Base-by-base conservation (phyloP, 2,329 filamentous ascomycete genomes). In the Diaporthe ampelina region DNA sequence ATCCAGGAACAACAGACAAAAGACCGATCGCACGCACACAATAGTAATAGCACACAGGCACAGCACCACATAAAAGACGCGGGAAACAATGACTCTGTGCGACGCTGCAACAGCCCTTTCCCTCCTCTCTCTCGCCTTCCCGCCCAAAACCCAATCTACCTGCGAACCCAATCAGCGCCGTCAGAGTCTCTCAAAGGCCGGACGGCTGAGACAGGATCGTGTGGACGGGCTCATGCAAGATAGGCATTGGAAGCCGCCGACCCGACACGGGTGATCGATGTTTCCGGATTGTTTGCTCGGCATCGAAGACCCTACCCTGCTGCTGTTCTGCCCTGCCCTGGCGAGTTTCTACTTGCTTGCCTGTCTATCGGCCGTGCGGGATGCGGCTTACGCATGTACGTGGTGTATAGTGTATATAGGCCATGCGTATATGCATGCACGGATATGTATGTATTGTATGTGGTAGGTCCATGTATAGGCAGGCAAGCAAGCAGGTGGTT, bases 171-270 rank as follows among this genome's bases (percentile, higher is more conserved):
- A 73, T 73, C 65, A 61, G 19, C 48, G 43, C 13, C 56, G 19
- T 10, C 24, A 24, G 13, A 29, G 11, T 15, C 48, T 29, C 54
- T 32, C 17, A 70, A 65, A 69, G 54, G n/a, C 37, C 32, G 35
- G 52, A 21, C 58, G 56, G 56, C 56, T 63, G 65, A 73, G 72
- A 73, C 72, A 73, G 48, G 40, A 70, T 70, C 48, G 68, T 59
- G 65, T 73, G 24, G 56, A 40, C 32, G 45, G 69, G 57, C 56
- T 37, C 45, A 70, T 63, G 72, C 72, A 59, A 73, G 65, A 57
- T 45, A 73, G 72, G 65, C 56, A 63, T 48, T 67, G 43, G 56
- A 45, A 63, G 45, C 45, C 54, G 65, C 37, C 65, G 65, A 61
- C 32, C 48, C 70, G 35, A 35, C 43, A 26, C 29, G 43, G 63